Percentiles rank a stretch among this genome's conserved stretches.
Evolutionary conservation across 176 grass and related monocot species (phyloP).

Genomic region (Themeda triandra): DNA sequence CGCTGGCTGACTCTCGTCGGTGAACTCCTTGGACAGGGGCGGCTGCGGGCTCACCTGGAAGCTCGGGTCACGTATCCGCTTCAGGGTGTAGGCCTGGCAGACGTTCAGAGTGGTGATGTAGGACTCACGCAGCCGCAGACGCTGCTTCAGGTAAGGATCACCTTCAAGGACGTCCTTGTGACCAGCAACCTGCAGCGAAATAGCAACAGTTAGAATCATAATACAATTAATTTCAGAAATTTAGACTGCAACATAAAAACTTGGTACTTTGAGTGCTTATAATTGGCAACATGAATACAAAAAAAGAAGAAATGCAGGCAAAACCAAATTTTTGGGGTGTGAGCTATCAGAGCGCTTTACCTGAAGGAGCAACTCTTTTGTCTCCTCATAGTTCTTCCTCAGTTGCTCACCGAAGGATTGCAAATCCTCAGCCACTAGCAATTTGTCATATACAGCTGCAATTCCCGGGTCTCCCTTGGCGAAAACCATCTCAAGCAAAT

Average conservation of each 20-base stretch:
- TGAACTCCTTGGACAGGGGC: slow-evolving; percentile 52
- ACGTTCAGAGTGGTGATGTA: slow-evolving; percentile 87
- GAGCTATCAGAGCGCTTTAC: slow-evolving; percentile 37
- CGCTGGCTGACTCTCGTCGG: slow-evolving; percentile 19
- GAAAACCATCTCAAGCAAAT: slow-evolving; percentile 99
- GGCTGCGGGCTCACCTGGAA: slow-evolving; percentile 57
- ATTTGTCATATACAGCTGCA: slow-evolving; percentile 85
- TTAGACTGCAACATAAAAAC: no score
- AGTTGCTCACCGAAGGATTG: slow-evolving; percentile 71
- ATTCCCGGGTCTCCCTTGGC: slow-evolving; percentile 98
- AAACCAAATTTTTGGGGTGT: neutral
- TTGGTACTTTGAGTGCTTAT: neutral
- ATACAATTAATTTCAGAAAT: neutral
- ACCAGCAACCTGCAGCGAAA: slow-evolving; percentile 58
- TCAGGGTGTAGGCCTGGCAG: slow-evolving; percentile 89
- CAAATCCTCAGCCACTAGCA: slow-evolving; percentile 79
- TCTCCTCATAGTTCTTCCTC: slow-evolving; percentile 85
- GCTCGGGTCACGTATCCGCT: slow-evolving; percentile 73
- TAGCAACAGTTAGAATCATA: neutral
- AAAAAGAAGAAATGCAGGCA: slow-evolving; percentile 5
- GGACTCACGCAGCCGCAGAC: slow-evolving; percentile 73
- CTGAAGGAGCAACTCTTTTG: slow-evolving; percentile 89
- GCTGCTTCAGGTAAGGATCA: slow-evolving; percentile 72
- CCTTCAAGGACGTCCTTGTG: slow-evolving; percentile 81
- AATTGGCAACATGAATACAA: neutral